These are phyloP conservation scores for Coprinopsis cinerea DNA, from an alignment of 768 basidiomycete genomes.

Conservation along the genomic window DNA sequence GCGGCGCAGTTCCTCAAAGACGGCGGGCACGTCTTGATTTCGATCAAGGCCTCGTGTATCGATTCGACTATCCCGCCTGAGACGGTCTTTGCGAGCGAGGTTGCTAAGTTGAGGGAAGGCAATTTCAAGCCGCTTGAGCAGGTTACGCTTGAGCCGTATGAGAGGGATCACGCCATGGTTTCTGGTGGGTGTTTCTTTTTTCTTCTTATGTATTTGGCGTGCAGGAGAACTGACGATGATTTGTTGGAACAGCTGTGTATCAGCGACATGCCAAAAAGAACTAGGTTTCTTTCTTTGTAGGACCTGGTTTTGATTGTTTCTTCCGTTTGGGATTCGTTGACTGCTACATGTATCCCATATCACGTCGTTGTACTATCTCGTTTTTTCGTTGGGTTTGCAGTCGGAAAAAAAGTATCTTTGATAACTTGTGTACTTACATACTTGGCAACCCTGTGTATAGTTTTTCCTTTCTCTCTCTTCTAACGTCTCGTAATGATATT, in stretches of 20 bases:
- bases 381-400: neutral
- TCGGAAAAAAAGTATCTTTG: conserved; percentile 6
- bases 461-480: no score
- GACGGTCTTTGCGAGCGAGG: conserved; percentile 83
- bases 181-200: conserved; percentile 45
- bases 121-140: conserved; percentile 95
- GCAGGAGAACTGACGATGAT: no score
- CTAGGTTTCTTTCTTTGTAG: no score
- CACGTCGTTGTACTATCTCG: neutral
- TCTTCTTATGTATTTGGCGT: conserved; percentile 8
- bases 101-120: conserved; percentile 67
- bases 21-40: conserved; percentile 87
- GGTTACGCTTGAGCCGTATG: conserved; percentile 90
- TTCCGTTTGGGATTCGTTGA: no score
- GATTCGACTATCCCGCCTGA: conserved; percentile 93
- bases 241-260: no score
- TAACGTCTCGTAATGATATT: conserved; percentile 8
- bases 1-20: conserved; percentile 95
- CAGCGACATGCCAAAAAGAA: no score
- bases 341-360: no score
- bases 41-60: conserved; percentile 98
- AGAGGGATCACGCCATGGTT: conserved; percentile 89
- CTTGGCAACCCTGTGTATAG: conserved; percentile 8
- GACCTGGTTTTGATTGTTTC: no score
- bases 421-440: conserved; percentile 2